Evolutionary conservation across 805 yeast species (phyloP).

Genomic region (Sugiyamaella chiloensis): DNA sequence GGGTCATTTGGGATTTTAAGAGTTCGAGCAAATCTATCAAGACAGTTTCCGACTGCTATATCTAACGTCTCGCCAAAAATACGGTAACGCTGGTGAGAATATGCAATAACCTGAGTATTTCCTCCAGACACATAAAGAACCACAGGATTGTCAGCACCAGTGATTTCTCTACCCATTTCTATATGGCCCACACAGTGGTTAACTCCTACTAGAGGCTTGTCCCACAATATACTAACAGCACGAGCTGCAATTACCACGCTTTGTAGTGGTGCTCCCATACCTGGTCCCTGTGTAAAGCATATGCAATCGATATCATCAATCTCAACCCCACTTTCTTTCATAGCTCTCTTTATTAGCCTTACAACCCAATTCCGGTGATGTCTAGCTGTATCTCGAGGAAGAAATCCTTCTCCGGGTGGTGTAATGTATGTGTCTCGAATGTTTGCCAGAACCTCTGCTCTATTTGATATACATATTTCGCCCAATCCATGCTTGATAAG

Average conservation of each 20-base stretch:
- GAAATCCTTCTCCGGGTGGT: slow-evolving; percentile 97
- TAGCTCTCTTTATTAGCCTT: slow-evolving; percentile 62
- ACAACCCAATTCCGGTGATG: slow-evolving; percentile 96
- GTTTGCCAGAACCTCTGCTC: slow-evolving; percentile 79
- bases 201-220: slow-evolving; percentile 85
- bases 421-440: slow-evolving; percentile 92
- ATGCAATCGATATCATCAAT: slow-evolving; percentile 52
- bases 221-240: slow-evolving; percentile 75
- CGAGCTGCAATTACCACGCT: slow-evolving; percentile 92
- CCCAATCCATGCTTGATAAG: slow-evolving; percentile 73
- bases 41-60: slow-evolving; percentile 95
- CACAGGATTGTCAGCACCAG: slow-evolving; percentile 97
- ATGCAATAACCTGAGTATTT: slow-evolving; percentile 96
- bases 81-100: slow-evolving; percentile 86
- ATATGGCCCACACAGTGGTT: slow-evolving; percentile 98
- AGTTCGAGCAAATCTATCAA: slow-evolving; percentile 93
- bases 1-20: slow-evolving; percentile 87
- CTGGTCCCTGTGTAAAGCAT: slow-evolving; percentile 97
- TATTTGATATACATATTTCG: slow-evolving; percentile 49
- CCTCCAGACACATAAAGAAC: slow-evolving; percentile 98
- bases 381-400: slow-evolving; percentile 94
- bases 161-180: slow-evolving; percentile 98
- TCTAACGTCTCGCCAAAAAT: slow-evolving; percentile 99
- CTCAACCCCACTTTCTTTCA: slow-evolving; percentile 55
- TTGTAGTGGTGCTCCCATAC: slow-evolving; percentile 98